A percentile compares a stretch with the other conserved stretches of the same genome.
phyloP scores from a whole-genome alignment of 148 eudicot species.

The Spergularia bocconei region DNA sequence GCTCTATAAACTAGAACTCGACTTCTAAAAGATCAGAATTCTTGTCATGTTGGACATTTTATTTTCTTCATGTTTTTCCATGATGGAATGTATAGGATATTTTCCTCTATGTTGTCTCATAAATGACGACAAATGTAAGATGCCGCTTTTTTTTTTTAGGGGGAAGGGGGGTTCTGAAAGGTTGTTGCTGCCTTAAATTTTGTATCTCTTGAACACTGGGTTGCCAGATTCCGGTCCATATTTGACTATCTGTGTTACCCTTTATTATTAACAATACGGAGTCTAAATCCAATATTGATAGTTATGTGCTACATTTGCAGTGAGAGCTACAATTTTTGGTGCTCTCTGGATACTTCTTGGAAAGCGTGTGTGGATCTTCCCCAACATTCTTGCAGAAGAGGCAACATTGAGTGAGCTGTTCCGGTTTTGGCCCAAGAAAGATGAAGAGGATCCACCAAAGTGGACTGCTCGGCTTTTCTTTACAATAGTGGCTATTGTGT shows the following conservation, averaged over 20 bases:
- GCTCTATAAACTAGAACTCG: neutral
- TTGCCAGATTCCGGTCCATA: neutral
- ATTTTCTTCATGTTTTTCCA: neutral
- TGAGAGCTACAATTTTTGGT: conserved; percentile 87
- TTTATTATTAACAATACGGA: neutral
- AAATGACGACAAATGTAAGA: neutral
- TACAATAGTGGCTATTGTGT: conserved; percentile 57
- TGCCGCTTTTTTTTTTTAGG: neutral
- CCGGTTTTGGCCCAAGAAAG: conserved; percentile 95
- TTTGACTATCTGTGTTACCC: neutral
- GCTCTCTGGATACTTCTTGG: conserved; percentile 75
- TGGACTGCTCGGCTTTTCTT: conserved; percentile 90
- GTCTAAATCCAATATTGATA: neutral
- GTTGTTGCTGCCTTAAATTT: neutral
- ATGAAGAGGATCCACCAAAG: conserved; percentile 87
- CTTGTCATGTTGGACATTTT: neutral
- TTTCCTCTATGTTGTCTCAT: neutral
- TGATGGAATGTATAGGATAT: neutral
- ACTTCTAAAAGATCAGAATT: neutral
- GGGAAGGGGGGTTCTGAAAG: neutral
- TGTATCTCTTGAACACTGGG: neutral
- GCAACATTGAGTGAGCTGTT: conserved; percentile 86
- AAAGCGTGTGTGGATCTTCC: conserved; percentile 90
- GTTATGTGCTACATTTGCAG: conserved; percentile 39
- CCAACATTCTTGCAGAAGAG: conserved; percentile 98